phyloP scores from a whole-genome alignment of 108 stramenopile species.

The Cyclotella sp. region DNA sequence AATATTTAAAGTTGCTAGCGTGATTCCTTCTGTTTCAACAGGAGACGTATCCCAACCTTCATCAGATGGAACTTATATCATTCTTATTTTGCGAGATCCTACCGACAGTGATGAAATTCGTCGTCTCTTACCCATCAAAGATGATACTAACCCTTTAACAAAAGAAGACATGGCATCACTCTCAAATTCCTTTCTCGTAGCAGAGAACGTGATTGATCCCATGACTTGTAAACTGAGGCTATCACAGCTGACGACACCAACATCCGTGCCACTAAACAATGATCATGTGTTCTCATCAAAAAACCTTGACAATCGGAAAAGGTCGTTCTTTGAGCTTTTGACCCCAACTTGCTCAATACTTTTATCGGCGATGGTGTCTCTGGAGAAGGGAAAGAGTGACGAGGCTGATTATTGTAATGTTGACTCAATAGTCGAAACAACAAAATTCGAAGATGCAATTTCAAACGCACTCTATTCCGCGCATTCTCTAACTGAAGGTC shows the following conservation, averaged over 20 bases:
- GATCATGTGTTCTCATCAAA: slow-evolving; percentile 30
- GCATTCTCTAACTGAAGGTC: slow-evolving; percentile 29
- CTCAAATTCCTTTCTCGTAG: slow-evolving; percentile 59
- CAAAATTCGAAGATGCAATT: slow-evolving; percentile 56
- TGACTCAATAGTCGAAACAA: slow-evolving; percentile 36
- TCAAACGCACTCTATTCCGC: slow-evolving; percentile 61
- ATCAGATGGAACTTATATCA: slow-evolving; percentile 47
- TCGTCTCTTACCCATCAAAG: slow-evolving; percentile 54
- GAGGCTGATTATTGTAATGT: slow-evolving; percentile 14
- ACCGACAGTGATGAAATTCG: slow-evolving; percentile 58
- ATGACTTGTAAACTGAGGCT: slow-evolving; percentile 77
- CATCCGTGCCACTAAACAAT: slow-evolving; percentile 50
- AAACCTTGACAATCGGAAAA: slow-evolving; percentile 41
- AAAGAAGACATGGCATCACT: slow-evolving; percentile 27
- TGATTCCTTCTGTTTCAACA: neutral
- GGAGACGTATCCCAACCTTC: slow-evolving; percentile 3
- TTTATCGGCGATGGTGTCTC: slow-evolving; percentile 57
- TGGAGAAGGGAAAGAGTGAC: slow-evolving; percentile 5
- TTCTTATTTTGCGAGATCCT: slow-evolving; percentile 65
- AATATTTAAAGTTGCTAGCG: slow-evolving; percentile 6
- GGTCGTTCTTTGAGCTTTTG: slow-evolving; percentile 74
- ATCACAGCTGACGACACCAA: slow-evolving; percentile 74
- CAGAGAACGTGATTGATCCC: slow-evolving; percentile 76
- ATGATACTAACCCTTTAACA: slow-evolving; percentile 19
- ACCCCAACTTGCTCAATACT: slow-evolving; percentile 67